Conservation (phyloP, 2,329 filamentous ascomycete species). For the Diaporthe nobilis region DNA sequence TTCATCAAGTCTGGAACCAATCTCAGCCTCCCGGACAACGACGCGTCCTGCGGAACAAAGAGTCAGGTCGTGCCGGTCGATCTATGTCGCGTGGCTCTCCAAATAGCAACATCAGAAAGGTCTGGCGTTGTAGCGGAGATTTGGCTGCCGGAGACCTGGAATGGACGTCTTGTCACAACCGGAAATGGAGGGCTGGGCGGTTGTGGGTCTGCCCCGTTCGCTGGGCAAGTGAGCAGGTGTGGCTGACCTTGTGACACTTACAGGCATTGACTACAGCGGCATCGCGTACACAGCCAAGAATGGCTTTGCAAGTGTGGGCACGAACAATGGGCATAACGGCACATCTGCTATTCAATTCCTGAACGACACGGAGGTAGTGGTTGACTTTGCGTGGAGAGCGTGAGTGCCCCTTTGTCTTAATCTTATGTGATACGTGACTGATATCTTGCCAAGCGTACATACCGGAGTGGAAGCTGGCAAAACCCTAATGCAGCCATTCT, state of each 20-base stretch:
- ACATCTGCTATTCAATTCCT: constrained; percentile 51
- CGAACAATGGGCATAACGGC: constrained; percentile 67
- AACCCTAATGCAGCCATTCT: constrained; percentile 62
- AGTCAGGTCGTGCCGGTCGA: constrained; percentile 42
- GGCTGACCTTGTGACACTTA: background rate
- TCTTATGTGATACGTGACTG: background rate
- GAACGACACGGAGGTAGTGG: constrained; percentile 53
- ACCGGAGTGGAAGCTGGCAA: constrained; percentile 63
- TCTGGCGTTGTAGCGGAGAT: constrained; percentile 62
- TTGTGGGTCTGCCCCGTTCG: constrained; percentile 48
- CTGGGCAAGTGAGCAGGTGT: background rate
- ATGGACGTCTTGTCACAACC: constrained; percentile 60
- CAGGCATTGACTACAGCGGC: constrained; percentile 60
- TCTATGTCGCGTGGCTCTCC: constrained; percentile 49
- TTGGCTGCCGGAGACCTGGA: constrained; percentile 63
- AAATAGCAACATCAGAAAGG: constrained; percentile 50
- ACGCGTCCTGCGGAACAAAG: constrained; percentile 48
- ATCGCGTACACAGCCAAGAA: constrained; percentile 59
- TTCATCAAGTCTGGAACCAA: constrained; percentile 49
- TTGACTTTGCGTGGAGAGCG: constrained; percentile 55
- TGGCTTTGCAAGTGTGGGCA: constrained; percentile 63
- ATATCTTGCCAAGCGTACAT: constrained; percentile 52
- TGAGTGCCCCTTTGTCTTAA: constrained; percentile 28
- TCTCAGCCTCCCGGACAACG: constrained; percentile 51
- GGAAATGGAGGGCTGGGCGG: constrained; percentile 65